Conservation (phyloP, 2,329 filamentous ascomycete genomes). For the Nothomitra cinnamomea region DNA sequence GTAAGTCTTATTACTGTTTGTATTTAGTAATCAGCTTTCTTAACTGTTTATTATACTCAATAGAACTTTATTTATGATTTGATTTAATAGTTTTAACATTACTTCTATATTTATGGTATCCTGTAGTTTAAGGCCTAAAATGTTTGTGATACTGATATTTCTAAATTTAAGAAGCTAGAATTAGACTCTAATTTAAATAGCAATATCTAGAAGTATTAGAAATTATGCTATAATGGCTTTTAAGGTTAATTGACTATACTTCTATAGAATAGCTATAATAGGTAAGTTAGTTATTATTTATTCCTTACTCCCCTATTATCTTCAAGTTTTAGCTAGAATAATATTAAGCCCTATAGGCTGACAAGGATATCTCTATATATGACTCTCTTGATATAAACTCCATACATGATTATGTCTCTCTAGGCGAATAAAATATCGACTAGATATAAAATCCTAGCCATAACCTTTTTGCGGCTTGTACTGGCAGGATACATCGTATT, state of each 20-base stretch:
- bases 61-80: too few species aligned
- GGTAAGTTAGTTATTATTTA: neutral
- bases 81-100: too few species aligned
- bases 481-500: slow-evolving; percentile 8
- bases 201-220: neutral
- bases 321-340: neutral
- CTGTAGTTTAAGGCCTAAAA: too few species aligned
- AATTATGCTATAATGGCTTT: neutral
- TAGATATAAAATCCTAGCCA: slow-evolving; percentile 8
- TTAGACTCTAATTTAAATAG: neutral
- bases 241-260: neutral
- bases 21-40: too few species aligned
- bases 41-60: too few species aligned
- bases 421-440: slow-evolving; percentile 2
- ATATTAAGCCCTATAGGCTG: neutral
- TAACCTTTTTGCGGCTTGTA: slow-evolving; percentile 7
- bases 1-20: too few species aligned
- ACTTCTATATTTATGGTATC: too few species aligned
- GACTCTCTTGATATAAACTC: neutral
- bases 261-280: neutral
- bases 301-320: neutral
- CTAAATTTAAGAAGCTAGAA: neutral
- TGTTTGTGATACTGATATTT: too few species aligned
- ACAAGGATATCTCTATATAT: neutral
- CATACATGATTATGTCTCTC: neutral